Conservation (phyloP, 2,329 filamentous ascomycete genomes). For the Cladosporium halotolerans region DNA sequence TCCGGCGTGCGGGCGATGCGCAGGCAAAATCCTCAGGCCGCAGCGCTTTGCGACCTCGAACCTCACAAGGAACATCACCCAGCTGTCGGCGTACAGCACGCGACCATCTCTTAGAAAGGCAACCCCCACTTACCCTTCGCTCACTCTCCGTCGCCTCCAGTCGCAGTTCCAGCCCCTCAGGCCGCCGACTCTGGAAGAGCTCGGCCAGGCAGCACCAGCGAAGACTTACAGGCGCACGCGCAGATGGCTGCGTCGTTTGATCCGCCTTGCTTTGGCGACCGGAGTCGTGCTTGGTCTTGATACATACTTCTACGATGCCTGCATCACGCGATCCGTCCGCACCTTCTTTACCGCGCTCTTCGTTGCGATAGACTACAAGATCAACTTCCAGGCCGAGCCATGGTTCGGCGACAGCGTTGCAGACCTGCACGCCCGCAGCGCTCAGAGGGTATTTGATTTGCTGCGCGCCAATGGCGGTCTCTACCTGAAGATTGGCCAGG, state of each 20-base stretch:
- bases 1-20: constrained; percentile 27
- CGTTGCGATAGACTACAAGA: constrained; percentile 87
- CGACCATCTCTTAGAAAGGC: constrained; percentile 10
- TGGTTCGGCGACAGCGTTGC: constrained; percentile 65
- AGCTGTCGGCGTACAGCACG: constrained; percentile 8
- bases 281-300: constrained; percentile 65
- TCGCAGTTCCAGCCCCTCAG: constrained; percentile 38
- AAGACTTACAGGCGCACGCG: constrained; percentile 65
- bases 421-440: constrained; percentile 76
- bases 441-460: constrained; percentile 73
- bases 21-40: constrained; percentile 22
- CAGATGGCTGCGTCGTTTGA: constrained; percentile 70
- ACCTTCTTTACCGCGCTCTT: constrained; percentile 76
- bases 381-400: constrained; percentile 84
- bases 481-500: constrained; percentile 96
- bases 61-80: constrained; percentile 11
- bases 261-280: constrained; percentile 54
- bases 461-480: constrained; percentile 82
- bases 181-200: constrained; percentile 70
- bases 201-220: constrained; percentile 65
- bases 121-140: background rate
- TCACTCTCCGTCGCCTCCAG: constrained; percentile 16
- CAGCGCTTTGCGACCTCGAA: constrained; percentile 18
- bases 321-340: constrained; percentile 68
- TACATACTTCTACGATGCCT: constrained; percentile 68